Evolutionary conservation across 345 rosid genomes (phyloP).

Genomic region (Reutealis trisperma): DNA sequence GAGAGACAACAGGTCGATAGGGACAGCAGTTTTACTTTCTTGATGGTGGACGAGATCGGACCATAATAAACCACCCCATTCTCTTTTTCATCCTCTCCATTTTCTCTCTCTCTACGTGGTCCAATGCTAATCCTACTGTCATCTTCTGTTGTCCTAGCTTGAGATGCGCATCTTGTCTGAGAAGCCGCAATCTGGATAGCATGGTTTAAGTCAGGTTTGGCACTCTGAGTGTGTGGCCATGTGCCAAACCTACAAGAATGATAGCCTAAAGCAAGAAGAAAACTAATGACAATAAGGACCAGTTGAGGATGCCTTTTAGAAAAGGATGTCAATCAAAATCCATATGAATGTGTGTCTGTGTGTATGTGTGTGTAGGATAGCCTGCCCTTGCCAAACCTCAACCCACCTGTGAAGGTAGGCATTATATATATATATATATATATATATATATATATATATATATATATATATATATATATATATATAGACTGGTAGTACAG

Average conservation of each 20-base stretch:
- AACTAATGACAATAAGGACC: slow-evolving; percentile 1
- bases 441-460: no score
- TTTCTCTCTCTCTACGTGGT: slow-evolving; percentile 42
- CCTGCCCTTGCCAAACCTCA: not conserved
- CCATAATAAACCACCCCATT: slow-evolving; percentile 64
- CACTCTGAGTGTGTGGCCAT: slow-evolving; percentile 33
- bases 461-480: no score
- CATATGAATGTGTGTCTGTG: not conserved
- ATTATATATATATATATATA: no score
- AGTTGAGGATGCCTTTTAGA: not conserved
- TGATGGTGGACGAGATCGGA: slow-evolving; percentile 81
- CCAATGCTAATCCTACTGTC: slow-evolving; percentile 79
- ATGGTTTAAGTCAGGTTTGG: slow-evolving; percentile 27
- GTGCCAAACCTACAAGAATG: slow-evolving; percentile 33
- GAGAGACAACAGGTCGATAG: slow-evolving; percentile 98
- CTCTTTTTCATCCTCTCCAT: slow-evolving; percentile 47
- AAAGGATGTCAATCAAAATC: not conserved
- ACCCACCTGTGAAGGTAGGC: not conserved
- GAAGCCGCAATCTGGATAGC: slow-evolving; percentile 18
- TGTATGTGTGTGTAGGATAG: not conserved
- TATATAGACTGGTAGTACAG: not conserved
- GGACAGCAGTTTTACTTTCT: slow-evolving; percentile 89
- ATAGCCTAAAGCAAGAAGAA: slow-evolving; percentile 41
- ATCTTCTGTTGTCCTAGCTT: slow-evolving; percentile 48
- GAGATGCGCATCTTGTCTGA: slow-evolving; percentile 64